phyloP scores from a whole-genome alignment of 2,329 filamentous ascomycete species.

The Sclerotinia subarctica region DNA sequence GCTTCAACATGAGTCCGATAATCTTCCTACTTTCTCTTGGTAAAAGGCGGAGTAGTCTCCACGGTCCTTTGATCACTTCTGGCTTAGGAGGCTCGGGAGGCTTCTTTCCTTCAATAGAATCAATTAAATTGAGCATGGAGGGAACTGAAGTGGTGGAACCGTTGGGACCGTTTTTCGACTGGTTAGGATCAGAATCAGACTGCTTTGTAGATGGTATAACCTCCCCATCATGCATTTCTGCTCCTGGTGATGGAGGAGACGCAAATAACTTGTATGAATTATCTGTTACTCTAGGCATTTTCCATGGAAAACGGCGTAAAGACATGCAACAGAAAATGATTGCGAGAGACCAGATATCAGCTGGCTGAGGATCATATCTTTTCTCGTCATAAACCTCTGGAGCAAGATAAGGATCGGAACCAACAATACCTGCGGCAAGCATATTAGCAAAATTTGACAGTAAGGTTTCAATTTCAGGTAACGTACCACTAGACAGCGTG shows the following conservation, averaged over 20 bases:
- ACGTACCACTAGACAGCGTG: conserved; percentile 74
- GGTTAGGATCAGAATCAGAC: conserved; percentile 3
- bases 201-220: conserved; percentile 20
- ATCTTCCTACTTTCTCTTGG: conserved; percentile 88
- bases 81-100: conserved; percentile 45
- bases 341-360: conserved; percentile 96
- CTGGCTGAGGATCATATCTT: conserved; percentile 89
- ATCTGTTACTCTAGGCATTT: conserved; percentile 84
- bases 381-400: conserved; percentile 93
- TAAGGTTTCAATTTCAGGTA: not conserved
- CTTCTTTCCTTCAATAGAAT: conserved; percentile 8
- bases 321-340: conserved; percentile 99
- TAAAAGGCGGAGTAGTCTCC: conserved; percentile 81
- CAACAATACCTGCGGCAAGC: conserved; percentile 60
- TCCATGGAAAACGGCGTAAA: conserved; percentile 92
- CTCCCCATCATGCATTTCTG: conserved; percentile 35
- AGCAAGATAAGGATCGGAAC: conserved; percentile 90
- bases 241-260: conserved; percentile 73
- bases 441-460: conserved; percentile 18
- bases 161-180: not conserved
- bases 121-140: not conserved
- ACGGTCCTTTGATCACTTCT: conserved; percentile 86
- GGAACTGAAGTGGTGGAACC: not conserved
- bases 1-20: conserved; percentile 86
- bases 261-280: conserved; percentile 95